Base-by-base conservation (phyloP, 305 asterid genomes). In the Coffea humblotiana region DNA sequence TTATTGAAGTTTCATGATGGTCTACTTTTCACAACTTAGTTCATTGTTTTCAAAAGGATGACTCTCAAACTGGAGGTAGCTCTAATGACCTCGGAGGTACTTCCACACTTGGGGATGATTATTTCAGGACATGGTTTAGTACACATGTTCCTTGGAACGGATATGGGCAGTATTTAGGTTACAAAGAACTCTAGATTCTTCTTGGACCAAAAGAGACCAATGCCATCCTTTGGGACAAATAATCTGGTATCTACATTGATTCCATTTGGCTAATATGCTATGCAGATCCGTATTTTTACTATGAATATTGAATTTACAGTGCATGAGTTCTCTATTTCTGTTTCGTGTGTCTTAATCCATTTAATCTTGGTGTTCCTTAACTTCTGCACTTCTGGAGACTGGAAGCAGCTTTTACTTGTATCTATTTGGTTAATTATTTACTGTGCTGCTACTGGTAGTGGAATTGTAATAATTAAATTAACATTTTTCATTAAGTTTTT, bases 191-290 rank as follows among this genome's bases (percentile, higher is more conserved):
- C 25, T 21, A 27, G 21, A 75, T 11, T 58, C 78, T 23, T 35
- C 70, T 37, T 75, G 69, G 69, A n/a, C 8, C 40, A 58, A 71
- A 75, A 21, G 23, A 75, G 6, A 56, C 29, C 78, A 32, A 58
- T 32, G 51, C 77, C 40, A 69, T 58, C 13, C 52, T 75, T 6
- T 29, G 8, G 71, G 19, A 8, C 45, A 25, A 27, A 51, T n/a
- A 25, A 25, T 27, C 63, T 16, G 25, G 25, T 10, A 1, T 16
- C 43, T 56, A 12, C 19, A 4, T 9, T 47, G 37, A 16, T 37
- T 54, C 11, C n/a, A 3, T 40, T 40, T 40, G 43, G 43, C 43
- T 3, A 40, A 40, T 40, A 40, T 40, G 6, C 43, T 40, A 40
- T 45, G 12, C 40, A 8, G 60, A 71, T 3, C 58, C 23, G 75